Percentiles rank a stretch among this genome's conserved stretches.
Conservation (phyloP, 495 filamentous ascomycete genomes). For the Hypoxylon lienhwacheense region DNA sequence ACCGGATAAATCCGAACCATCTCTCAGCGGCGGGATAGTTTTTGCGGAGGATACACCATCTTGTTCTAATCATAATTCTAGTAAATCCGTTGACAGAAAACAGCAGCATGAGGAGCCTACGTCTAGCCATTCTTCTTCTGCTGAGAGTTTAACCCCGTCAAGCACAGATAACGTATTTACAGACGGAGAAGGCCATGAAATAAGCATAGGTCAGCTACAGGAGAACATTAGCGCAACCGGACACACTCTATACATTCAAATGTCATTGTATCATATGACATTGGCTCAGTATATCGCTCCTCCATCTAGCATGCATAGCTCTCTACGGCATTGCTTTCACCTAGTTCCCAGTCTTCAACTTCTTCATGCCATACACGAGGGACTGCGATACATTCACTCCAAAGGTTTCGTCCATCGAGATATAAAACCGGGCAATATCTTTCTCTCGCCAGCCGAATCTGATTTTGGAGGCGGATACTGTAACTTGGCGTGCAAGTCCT, state of each 20-base stretch:
- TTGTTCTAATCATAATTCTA: neutral
- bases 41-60: conserved; percentile 36
- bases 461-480: conserved; percentile 34
- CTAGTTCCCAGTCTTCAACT: conserved; percentile 49
- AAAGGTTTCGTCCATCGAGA: conserved; percentile 94
- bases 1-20: conserved; percentile 7
- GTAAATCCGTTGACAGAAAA: conserved; percentile 7
- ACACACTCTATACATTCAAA: conserved; percentile 58
- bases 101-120: conserved; percentile 40
- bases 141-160: conserved; percentile 41
- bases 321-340: conserved; percentile 56
- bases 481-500: conserved; percentile 39
- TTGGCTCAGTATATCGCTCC: conserved; percentile 47
- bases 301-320: conserved; percentile 6
- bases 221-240: conserved; percentile 40
- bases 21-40: conserved; percentile 30
- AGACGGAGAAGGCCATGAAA: conserved; percentile 50
- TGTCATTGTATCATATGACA: conserved; percentile 59
- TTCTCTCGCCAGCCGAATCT: conserved; percentile 59
- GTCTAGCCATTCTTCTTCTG: conserved; percentile 39
- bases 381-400: conserved; percentile 68
- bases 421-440: conserved; percentile 99
- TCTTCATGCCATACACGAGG: conserved; percentile 35
- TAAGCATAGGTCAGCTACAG: conserved; percentile 39
- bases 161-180: conserved; percentile 54